These are phyloP conservation scores for Dendrocalamus latiflorus DNA, from an alignment of 202 grass and related monocot genomes.

Conservation along the genomic window DNA sequence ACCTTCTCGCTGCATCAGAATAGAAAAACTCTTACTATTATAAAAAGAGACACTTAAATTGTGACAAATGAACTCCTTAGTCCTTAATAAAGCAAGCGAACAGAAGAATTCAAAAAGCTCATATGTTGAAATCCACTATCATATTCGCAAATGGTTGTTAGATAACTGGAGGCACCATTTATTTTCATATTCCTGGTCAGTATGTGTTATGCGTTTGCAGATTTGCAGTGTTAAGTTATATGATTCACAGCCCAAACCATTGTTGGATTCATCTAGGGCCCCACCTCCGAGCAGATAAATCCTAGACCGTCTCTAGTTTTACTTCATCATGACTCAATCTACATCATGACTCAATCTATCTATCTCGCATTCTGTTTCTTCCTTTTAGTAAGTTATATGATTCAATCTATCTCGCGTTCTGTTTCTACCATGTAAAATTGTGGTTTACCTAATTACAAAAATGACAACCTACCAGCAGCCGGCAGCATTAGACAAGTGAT, in stretches of 20 bases:
- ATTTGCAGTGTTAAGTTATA: neutral
- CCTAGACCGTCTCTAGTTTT: neutral
- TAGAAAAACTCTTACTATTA: neutral
- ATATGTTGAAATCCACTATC: too few species aligned
- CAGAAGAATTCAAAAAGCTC: too few species aligned
- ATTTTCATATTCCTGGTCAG: neutral
- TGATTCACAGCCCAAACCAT: neutral
- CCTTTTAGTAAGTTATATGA: too few species aligned
- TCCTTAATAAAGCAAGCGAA: too few species aligned
- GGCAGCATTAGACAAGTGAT: neutral
- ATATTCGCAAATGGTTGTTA: constrained; percentile 1
- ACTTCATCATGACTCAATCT: too few species aligned
- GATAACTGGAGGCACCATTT: neutral
- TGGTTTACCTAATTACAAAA: neutral
- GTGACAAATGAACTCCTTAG: too few species aligned
- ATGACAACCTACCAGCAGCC: neutral
- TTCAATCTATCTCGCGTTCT: too few species aligned
- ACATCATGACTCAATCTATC: too few species aligned
- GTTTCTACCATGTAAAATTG: neutral
- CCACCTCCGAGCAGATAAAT: neutral
- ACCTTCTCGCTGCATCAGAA: constrained; percentile 72
- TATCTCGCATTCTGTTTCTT: too few species aligned
- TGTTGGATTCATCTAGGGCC: neutral
- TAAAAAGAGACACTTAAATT: neutral
- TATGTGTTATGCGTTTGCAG: neutral